These are phyloP conservation scores for Pleurozium schreberi DNA, from an alignment of 225 moss, liverwort and hornwort genomes.

Conservation along the genomic window DNA sequence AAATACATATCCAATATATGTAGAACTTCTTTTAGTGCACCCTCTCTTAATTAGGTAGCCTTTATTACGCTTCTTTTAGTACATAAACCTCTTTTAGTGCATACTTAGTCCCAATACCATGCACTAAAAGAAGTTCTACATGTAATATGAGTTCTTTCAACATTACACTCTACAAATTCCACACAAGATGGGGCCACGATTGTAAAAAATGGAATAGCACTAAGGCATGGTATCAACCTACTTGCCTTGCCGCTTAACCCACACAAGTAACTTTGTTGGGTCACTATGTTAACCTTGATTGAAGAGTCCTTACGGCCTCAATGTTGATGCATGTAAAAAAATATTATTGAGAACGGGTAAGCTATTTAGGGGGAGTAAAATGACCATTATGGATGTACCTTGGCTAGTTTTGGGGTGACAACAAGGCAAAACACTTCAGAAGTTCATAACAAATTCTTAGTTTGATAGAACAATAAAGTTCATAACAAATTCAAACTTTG, in stretches of 20 bases:
- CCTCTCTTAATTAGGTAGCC: too few relatives aligned
- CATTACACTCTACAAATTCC: accelerated
- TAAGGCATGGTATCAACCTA: too few relatives aligned
- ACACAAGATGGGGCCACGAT: neutral
- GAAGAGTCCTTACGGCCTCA: neutral
- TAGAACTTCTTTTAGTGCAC: too few relatives aligned
- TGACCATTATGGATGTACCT: too few relatives aligned
- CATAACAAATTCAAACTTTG: neutral
- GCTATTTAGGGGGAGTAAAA: neutral
- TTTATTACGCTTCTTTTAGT: too few relatives aligned
- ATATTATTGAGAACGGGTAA: too few relatives aligned
- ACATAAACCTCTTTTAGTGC: too few relatives aligned
- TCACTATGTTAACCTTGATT: neutral
- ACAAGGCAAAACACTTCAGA: too few relatives aligned
- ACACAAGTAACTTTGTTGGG: accelerated
- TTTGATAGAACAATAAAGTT: neutral
- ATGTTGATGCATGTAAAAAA: too few relatives aligned
- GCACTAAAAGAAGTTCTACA: too few relatives aligned
- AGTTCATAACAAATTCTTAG: neutral
- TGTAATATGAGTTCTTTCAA: neutral
- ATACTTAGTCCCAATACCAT: too few relatives aligned
- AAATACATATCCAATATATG: neutral
- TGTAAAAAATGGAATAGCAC: neutral
- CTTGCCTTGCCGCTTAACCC: neutral
- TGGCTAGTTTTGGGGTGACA: neutral